A percentile compares a stretch with the other conserved stretches of the same genome.
These are phyloP conservation scores for Nothomitra cinnamomea DNA, from an alignment of 2,329 filamentous ascomycete species.

Conservation along the genomic window DNA sequence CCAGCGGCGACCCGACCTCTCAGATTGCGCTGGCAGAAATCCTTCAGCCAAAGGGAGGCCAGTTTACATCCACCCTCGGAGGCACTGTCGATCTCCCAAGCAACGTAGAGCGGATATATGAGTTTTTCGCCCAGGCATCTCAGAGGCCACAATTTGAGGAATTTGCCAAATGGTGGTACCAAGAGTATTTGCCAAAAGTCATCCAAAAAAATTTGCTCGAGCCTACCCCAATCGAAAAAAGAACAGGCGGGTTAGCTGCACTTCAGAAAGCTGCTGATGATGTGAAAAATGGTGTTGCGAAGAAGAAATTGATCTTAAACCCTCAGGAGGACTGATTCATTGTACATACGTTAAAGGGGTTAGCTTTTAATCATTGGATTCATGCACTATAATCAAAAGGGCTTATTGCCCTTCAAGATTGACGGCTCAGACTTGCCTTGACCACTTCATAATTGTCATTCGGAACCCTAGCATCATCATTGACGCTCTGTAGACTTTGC, in stretches of 20 bases:
- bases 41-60: conserved; percentile 12
- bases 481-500: conserved; percentile 8
- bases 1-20: conserved; percentile 15
- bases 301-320: background rate
- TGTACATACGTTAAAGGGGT: background rate
- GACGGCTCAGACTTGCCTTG: conserved; percentile 50
- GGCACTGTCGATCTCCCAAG: conserved; percentile 13
- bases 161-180: conserved; percentile 16
- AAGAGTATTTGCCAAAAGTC: conserved; percentile 15
- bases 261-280: conserved; percentile 1
- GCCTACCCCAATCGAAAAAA: conserved; percentile 4
- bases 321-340: background rate
- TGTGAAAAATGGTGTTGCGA: background rate
- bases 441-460: conserved; percentile 29
- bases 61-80: conserved; percentile 14
- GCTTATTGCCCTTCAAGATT: background rate
- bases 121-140: conserved; percentile 16
- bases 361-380: background rate
- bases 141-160: conserved; percentile 13
- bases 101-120: conserved; percentile 15
- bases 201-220: conserved; percentile 13
- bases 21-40: conserved; percentile 15
- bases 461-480: conserved; percentile 14
- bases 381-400: background rate
- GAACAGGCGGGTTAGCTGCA: background rate